Percentiles rank a stretch among this genome's conserved stretches.
Evolutionary conservation across 2,329 filamentous ascomycete species (phyloP).

Genomic region (Fusarium cicatricum): DNA sequence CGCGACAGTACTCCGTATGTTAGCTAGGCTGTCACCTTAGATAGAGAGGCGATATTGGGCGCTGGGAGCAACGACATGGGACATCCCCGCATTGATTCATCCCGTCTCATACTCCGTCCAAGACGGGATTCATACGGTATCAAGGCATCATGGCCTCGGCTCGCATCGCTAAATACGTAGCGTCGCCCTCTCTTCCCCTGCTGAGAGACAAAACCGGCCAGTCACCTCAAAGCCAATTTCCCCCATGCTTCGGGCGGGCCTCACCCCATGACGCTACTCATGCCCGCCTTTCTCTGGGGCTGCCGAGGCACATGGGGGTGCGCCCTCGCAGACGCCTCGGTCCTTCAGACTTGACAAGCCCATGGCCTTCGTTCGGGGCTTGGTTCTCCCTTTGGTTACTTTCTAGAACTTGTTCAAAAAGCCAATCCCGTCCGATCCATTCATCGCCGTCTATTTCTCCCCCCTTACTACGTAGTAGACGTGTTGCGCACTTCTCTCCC

Average conservation of each 20-base stretch:
- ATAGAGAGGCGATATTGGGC: not conserved
- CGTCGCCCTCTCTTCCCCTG: not conserved
- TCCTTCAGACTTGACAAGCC: constrained; percentile 11
- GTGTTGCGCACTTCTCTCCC: constrained; percentile 1
- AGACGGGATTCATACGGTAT: no score
- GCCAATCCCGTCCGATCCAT: constrained; percentile 24
- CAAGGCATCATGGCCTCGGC: constrained; percentile 32
- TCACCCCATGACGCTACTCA: constrained; percentile 18
- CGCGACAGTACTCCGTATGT: no score
- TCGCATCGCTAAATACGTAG: constrained; percentile 30
- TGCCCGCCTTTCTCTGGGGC: constrained; percentile 34
- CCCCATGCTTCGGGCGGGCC: constrained; percentile 7
- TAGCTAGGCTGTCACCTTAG: no score
- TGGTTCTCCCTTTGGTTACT: constrained; percentile 2
- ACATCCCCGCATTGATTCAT: not conserved
- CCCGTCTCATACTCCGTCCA: no score
- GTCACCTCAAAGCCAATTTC: constrained; percentile 3
- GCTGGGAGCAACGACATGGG: not conserved
- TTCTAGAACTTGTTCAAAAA: constrained; percentile 31
- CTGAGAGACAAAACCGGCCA: no score
- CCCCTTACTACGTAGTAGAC: not conserved
- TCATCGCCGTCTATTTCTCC: constrained; percentile 5
- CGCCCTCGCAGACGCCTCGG: constrained; percentile 35
- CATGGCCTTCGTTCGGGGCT: constrained; percentile 20
- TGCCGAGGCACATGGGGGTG: constrained; percentile 41